Conservation (phyloP, 345 rosid species). For the Euphorbia lathyris region DNA sequence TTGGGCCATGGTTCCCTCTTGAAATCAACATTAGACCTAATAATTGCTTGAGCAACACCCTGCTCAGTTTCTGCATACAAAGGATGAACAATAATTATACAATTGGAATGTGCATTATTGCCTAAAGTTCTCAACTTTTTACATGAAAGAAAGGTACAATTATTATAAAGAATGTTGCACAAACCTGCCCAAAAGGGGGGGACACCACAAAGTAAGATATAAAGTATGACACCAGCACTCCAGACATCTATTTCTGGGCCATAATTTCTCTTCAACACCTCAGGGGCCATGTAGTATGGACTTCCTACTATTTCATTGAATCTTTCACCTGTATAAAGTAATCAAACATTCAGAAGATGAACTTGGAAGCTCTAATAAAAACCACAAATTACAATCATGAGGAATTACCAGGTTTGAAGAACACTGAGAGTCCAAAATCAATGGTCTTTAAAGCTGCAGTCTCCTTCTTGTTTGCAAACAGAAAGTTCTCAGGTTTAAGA, state of each 20-base stretch:
- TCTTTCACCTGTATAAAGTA: constrained; percentile 26
- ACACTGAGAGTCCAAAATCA: constrained; percentile 37
- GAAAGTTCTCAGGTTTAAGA: constrained; percentile 36
- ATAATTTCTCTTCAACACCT: constrained; percentile 32
- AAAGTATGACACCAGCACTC: constrained; percentile 40
- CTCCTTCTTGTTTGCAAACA: constrained; percentile 35
- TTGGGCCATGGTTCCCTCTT: constrained; percentile 37
- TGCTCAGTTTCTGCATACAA: constrained; percentile 34
- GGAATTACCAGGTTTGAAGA: constrained; percentile 31
- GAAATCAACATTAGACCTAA: constrained; percentile 26
- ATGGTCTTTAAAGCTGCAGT: constrained; percentile 31
- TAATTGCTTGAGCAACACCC: constrained; percentile 36
- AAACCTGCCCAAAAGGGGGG: constrained; percentile 41
- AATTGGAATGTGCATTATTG: not conserved
- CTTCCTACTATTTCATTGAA: constrained; percentile 35
- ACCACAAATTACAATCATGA: not conserved
- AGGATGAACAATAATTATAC: not conserved
- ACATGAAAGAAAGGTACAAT: not conserved
- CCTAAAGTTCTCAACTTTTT: not conserved
- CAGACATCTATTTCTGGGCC: constrained; percentile 38
- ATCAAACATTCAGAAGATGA: constrained; percentile 5
- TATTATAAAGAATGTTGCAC: constrained; percentile 1
- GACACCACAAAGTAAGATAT: constrained; percentile 36
- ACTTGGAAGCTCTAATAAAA: not conserved
- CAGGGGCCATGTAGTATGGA: constrained; percentile 42